Evolutionary conservation across 345 rosid genomes (phyloP).

Genomic region (Heritiera littoralis): DNA sequence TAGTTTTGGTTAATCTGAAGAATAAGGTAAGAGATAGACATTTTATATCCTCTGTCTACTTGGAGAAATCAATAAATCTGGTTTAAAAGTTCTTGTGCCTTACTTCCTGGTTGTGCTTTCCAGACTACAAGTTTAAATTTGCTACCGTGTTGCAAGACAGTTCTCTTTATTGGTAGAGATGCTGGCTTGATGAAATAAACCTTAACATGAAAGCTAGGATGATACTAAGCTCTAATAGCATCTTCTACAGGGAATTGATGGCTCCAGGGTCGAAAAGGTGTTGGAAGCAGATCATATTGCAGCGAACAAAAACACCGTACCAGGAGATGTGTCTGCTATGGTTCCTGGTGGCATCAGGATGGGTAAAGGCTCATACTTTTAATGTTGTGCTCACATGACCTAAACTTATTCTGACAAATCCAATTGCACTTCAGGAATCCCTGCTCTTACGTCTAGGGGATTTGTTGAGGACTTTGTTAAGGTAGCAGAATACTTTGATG

Average conservation of each 20-base stretch:
- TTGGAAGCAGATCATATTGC: slow-evolving; percentile 98
- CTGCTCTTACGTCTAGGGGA: slow-evolving; percentile 90
- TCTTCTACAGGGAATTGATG: slow-evolving; percentile 76
- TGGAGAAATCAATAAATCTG: not conserved
- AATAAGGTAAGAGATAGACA: slow-evolving; percentile 56
- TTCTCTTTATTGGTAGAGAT: not conserved
- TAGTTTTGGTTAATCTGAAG: slow-evolving; percentile 95
- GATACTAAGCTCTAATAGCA: not conserved
- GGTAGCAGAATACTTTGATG: slow-evolving; percentile 78
- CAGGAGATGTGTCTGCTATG: slow-evolving; percentile 99
- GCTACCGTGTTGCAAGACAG: slow-evolving; percentile 6
- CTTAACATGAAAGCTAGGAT: not conserved
- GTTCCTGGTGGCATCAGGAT: slow-evolving; percentile 99
- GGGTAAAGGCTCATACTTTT: slow-evolving; percentile 53
- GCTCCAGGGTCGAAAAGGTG: slow-evolving; percentile 97
- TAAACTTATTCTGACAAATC: slow-evolving; percentile 21
- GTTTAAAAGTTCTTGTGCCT: not conserved
- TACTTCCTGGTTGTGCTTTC: not conserved
- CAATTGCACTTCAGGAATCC: slow-evolving; percentile 61
- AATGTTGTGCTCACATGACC: not conserved
- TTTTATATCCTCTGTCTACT: slow-evolving; percentile 14
- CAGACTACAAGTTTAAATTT: not conserved
- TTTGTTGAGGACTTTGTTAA: slow-evolving; percentile 80
- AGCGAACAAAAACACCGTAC: slow-evolving; percentile 98
- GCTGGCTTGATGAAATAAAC: not conserved